Conservation (phyloP, 1,284 basidiomycete species). For the Irpex sp. region DNA sequence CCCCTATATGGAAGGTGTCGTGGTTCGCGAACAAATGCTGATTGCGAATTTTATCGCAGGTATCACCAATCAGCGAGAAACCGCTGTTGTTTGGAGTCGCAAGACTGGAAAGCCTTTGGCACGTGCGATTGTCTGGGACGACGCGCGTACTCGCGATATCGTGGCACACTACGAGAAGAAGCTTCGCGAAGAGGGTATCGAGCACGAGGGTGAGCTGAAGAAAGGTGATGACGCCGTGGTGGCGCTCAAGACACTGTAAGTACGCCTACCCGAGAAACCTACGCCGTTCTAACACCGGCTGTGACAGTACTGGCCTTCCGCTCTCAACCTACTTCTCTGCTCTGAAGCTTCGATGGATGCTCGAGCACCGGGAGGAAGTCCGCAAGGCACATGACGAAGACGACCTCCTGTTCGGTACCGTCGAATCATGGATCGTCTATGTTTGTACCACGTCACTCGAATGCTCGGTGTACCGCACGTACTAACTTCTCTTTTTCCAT, state of each 20-base stretch:
- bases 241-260: conserved; percentile 66
- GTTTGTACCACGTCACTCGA: conserved; percentile 39
- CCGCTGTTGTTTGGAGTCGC: conserved; percentile 91
- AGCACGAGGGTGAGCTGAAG: conserved; percentile 63
- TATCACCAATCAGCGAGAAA: conserved; percentile 98
- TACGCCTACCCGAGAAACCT: conserved; percentile 12
- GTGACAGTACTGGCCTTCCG: conserved; percentile 77
- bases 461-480: conserved; percentile 1
- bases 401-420: conserved; percentile 87
- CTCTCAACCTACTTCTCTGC: conserved; percentile 96
- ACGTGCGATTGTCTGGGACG: conserved; percentile 94
- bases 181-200: conserved; percentile 70
- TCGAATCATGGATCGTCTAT: conserved; percentile 95
- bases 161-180: conserved; percentile 78
- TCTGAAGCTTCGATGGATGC: conserved; percentile 96
- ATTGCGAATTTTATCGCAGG: conserved; percentile 44
- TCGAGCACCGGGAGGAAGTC: conserved; percentile 83
- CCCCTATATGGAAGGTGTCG: conserved; percentile 7
- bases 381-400: conserved; percentile 76
- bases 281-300: conserved; percentile 9
- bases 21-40: background rate
- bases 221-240: conserved; percentile 68
- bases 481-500: conserved; percentile 2
- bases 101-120: conserved; percentile 85
- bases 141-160: conserved; percentile 81